Conservation (phyloP, 2,329 filamentous ascomycete genomes). For the Alternaria rosae region DNA sequence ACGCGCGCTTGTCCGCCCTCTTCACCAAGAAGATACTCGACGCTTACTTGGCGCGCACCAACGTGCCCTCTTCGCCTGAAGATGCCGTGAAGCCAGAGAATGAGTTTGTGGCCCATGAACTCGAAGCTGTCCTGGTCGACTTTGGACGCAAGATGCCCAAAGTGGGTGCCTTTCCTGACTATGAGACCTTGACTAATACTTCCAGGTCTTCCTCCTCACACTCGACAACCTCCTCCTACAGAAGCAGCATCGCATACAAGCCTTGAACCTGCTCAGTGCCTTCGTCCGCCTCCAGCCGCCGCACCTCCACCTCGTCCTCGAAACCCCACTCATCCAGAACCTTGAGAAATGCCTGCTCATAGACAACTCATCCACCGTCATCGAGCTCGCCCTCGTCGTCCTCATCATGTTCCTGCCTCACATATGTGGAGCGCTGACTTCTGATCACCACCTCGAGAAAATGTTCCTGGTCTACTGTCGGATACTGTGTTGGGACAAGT, state of each 20-base stretch:
- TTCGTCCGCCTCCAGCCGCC: slow-evolving; percentile 81
- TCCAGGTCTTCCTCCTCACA: slow-evolving; percentile 70
- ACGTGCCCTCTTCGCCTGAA: slow-evolving; percentile 46
- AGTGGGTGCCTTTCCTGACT: slow-evolving; percentile 40
- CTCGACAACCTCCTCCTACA: slow-evolving; percentile 72
- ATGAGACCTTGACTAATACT: slow-evolving; percentile 12
- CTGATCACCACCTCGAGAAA: slow-evolving; percentile 67
- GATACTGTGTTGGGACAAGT: slow-evolving; percentile 78
- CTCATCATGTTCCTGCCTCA: slow-evolving; percentile 84
- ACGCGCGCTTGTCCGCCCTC: slow-evolving; percentile 54
- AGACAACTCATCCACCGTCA: slow-evolving; percentile 77
- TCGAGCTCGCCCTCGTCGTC: slow-evolving; percentile 77
- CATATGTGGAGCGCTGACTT: slow-evolving; percentile 74
- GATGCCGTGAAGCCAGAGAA: slow-evolving; percentile 53
- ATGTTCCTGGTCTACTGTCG: slow-evolving; percentile 84
- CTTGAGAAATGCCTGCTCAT: slow-evolving; percentile 76
- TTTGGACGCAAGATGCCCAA: slow-evolving; percentile 74
- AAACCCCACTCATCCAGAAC: slow-evolving; percentile 75
- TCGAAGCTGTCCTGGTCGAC: slow-evolving; percentile 61
- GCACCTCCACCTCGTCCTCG: slow-evolving; percentile 75
- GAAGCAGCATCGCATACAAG: slow-evolving; percentile 68
- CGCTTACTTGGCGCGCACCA: slow-evolving; percentile 54
- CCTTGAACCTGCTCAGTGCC: slow-evolving; percentile 72
- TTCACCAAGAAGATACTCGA: slow-evolving; percentile 63
- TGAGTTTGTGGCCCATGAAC: slow-evolving; percentile 57